A percentile compares a stretch with the other conserved stretches of the same genome.
These are phyloP conservation scores for Rhytidhysteron rufulum DNA, from an alignment of 2,329 filamentous ascomycete genomes.

Conservation along the genomic window DNA sequence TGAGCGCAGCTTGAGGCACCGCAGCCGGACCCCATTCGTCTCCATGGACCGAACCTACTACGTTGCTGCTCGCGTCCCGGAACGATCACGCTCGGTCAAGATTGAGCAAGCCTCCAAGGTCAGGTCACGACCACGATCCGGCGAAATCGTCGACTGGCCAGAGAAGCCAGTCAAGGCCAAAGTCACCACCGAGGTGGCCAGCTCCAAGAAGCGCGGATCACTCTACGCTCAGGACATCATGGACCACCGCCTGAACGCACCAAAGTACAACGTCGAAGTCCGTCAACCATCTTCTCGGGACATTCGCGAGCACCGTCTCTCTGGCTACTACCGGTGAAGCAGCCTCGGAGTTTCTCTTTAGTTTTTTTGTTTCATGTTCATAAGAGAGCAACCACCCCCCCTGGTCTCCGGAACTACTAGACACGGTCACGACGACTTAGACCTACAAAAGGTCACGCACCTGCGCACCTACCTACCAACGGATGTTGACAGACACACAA, in stretches of 20 bases:
- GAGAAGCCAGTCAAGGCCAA: constrained; percentile 11
- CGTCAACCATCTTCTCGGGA: constrained; percentile 36
- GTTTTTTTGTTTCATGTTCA: too few species aligned
- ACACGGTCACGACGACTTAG: too few species aligned
- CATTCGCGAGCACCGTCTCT: constrained; percentile 33
- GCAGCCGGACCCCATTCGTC: constrained; percentile 35
- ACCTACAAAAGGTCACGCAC: neutral
- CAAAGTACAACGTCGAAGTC: constrained; percentile 39
- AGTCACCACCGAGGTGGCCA: constrained; percentile 27
- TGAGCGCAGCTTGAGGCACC: constrained; percentile 36
- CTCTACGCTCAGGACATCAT: constrained; percentile 39
- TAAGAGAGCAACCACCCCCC: too few species aligned
- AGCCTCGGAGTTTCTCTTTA: neutral
- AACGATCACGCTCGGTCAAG: constrained; percentile 28
- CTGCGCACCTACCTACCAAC: neutral
- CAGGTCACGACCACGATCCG: constrained; percentile 30
- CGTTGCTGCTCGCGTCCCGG: constrained; percentile 34
- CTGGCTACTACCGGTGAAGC: constrained; percentile 37
- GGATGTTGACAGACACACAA: neutral
- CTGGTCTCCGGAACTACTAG: too few species aligned
- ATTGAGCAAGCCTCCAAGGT: constrained; percentile 25
- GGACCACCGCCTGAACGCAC: constrained; percentile 30
- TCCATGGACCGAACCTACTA: constrained; percentile 43
- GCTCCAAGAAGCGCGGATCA: constrained; percentile 34
- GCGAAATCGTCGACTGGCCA: constrained; percentile 37